Evolutionary conservation across 768 basidiomycete species (phyloP), one percentile per base, ranked within the genome.

Genomic region (Boletus insuetus): DNA sequence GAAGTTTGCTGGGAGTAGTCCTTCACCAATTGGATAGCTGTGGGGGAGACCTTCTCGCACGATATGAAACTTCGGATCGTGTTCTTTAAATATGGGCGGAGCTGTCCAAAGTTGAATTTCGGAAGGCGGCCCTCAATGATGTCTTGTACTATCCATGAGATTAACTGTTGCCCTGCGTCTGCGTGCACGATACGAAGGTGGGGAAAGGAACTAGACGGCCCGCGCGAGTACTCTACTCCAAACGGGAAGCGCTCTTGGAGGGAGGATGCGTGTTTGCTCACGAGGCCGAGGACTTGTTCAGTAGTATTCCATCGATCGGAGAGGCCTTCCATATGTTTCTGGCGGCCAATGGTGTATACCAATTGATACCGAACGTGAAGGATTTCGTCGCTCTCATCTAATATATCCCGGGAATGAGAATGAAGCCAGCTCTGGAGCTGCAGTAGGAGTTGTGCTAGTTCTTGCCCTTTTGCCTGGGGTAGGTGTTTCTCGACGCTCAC

Each of bases 401-500:
- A 46, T 16, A 70, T 62, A 41, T 71, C 69, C 16, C 68, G 61
- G 6, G 66, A 59, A 43, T 42, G 49, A 14, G 22, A 46, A 20
- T 70, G 58, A 9, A 70, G 56, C 66, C 64, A 70, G 10, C 19
- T 51, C 13, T 71, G 65, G n/a, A 66, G 50, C 12, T 64, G 46
- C 43, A 76, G 52, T 6, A 78, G 54, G 3, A 31, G 17, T 8
- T 45, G 16, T 4, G 64, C 60, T n/a, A 58, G 51, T 6, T 49
- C 11, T 3, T 4, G 4, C 11, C 45, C 34, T 4, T 31, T 6
- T 4, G 8, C n/a, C 10, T 20, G 39, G 10, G 34, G 29, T 11
- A 73, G 51, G 20, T 67, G 64, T 26, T 58, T 65, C 53, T 83
- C 76, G 26, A 81, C 64, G 3, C 70, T 71, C 72, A 78, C 75